Evolutionary conservation across 495 filamentous ascomycete genomes (phyloP), one percentile per base, ranked within the genome.

Genomic region (Echria macrotheca): DNA sequence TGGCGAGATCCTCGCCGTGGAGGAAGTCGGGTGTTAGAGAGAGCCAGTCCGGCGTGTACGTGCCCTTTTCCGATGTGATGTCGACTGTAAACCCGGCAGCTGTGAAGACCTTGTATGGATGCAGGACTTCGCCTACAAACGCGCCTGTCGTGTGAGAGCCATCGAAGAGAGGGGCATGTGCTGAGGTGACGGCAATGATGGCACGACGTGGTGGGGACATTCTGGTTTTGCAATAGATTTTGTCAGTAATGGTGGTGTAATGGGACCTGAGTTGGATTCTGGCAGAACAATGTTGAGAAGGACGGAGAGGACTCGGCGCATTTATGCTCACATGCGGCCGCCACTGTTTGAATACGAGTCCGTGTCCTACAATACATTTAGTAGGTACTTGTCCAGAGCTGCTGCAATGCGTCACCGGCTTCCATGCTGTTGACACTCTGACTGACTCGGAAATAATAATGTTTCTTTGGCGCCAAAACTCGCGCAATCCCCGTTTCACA

Each of bases 101-200:
- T 6, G 50, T 57, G 60, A 76, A 68, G 38, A 69, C 69, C 17
- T 65, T 53, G 66, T 67, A 77, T 4, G 72, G 72, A 47, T 77
- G 74, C 17, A 76, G 58, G 18, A 71, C 73, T 55, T 77, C 74
- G 35, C 56, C 60, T 36, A 77, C 72, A 60, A 77, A 76, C 29
- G 75, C 55, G 6, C 66, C 67, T 7, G 64, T 68, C 26, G 45
- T 54, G 52, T 72, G 59, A 19, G 67, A 68, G 47, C 66, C 71
- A 12, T 68, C 49, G 55, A 69, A 71, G 36, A 75, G 69, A 2
- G 64, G 43, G 31, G 70, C 71, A 18, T 65, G 58, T 39, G 72
- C 71, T 5, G 70, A 76, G 42, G 71, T 75, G 33, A 75, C 51
- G 40, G 66, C 53, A 44, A 77, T 77, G 46, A 76, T 55, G 37